Evolutionary conservation across 306 rosid species (phyloP).

Genomic region (Cucumis hystrix): DNA sequence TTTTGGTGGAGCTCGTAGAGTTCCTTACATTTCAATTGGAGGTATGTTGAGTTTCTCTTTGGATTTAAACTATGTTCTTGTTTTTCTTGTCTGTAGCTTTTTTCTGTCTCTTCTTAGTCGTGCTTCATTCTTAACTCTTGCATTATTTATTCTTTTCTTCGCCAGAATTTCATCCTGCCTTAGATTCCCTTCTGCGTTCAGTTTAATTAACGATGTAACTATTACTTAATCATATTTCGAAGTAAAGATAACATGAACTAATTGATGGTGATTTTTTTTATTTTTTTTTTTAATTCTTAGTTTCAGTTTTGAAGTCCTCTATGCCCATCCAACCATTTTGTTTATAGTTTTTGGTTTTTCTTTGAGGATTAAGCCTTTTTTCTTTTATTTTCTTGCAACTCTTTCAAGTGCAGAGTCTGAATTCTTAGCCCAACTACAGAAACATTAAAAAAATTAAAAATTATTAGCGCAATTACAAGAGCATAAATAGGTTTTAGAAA

Average conservation of each 20-base stretch:
- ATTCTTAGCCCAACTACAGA: too few species aligned
- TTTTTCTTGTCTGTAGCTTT: neutral
- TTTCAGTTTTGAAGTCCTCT: neutral
- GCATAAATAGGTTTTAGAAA: too few species aligned
- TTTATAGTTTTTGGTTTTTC: too few species aligned
- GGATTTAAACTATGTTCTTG: neutral
- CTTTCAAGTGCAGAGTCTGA: too few species aligned
- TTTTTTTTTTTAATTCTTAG: neutral
- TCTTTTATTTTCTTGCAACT: too few species aligned
- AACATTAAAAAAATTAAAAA: too few species aligned
- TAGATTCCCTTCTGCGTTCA: neutral
- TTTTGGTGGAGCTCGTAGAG: constrained; percentile 65
- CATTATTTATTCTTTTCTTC: neutral
- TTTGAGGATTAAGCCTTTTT: too few species aligned
- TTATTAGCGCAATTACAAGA: too few species aligned
- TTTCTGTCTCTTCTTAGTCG: neutral
- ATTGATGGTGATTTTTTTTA: neutral
- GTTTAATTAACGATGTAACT: neutral
- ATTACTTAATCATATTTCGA: neutral
- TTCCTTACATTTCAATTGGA: constrained; percentile 68
- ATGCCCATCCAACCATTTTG: too few species aligned
- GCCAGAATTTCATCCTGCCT: neutral
- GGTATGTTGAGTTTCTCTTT: constrained; percentile 26
- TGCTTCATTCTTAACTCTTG: neutral
- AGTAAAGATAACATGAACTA: neutral